Evolutionary conservation across 1,139 yeast genomes (phyloP), one percentile per base, ranked within the genome.

Genomic region (Debaryomyces coudertii): DNA sequence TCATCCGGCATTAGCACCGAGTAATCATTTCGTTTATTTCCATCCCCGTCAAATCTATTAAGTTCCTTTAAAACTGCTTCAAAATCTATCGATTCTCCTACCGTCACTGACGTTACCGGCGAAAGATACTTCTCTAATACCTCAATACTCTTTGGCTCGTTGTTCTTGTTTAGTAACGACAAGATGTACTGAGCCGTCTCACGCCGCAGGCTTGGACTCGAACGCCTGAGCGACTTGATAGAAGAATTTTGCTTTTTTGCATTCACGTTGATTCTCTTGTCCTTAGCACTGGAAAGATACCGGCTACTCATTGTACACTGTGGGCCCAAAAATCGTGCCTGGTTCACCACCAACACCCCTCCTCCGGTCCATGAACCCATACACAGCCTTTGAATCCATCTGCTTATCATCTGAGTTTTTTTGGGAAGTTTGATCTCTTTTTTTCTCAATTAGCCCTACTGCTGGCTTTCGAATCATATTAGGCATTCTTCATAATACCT

Each of bases 21-120:
- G 54, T 68, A 58, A 29, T 79, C 75, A 45, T 64, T 54, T 8
- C 59, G 58, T 28, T 63, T 60, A 24, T 82, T 57, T 2, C 65
- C 56, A 24, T 59, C 8, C 7, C 14, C 31, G 8, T 30, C 37
- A 7, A 44, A 28, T 12, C 20, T 27, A 16, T 30, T 28, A n/a
- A 44, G 33, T 11, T 7, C 31, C 46, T 42, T 53, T 16, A 70
- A 54, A 4, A 76, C 76, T 34, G 60, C 62, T 0, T 69, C 68
- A 36, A 89, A 66, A 57, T 88, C 83, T 53, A 87, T 87, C 9
- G 70, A 63, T 53, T 87, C 95, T 47, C 90, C 85, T 0, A 83
- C 76, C 1, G 95, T 85, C 4, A 85, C 77, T 0, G 92, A 80
- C 0, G 88, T 83, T 40, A 68, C 65, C 39, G 71, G 65, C 5